phyloP scores from a whole-genome alignment of 2,329 filamentous ascomycete genomes.

The Kalaharituber pfeilii region DNA sequence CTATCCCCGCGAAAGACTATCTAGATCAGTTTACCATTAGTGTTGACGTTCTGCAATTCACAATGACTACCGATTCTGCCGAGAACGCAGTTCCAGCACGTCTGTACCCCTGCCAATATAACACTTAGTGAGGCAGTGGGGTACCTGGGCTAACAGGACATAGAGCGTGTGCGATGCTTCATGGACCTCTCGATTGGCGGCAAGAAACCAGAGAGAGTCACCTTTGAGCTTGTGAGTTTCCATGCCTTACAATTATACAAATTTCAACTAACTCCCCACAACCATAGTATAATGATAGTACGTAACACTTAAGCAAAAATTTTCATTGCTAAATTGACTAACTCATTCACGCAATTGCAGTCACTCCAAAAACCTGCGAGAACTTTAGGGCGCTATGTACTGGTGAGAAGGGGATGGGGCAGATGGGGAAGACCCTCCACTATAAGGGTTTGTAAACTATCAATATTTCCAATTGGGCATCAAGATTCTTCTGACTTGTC shows the following conservation, averaged over 20 bases:
- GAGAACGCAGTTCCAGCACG: slow-evolving; percentile 5
- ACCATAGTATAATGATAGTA: slow-evolving; percentile 34
- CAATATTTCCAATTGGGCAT: slow-evolving; percentile 5
- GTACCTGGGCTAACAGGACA: slow-evolving; percentile 7
- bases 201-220: slow-evolving; percentile 55
- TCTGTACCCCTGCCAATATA: not conserved
- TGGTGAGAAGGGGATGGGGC: slow-evolving; percentile 76
- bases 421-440: slow-evolving; percentile 66
- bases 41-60: no score
- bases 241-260: not conserved
- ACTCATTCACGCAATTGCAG: slow-evolving; percentile 36
- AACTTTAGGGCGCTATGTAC: slow-evolving; percentile 94
- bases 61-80: slow-evolving; percentile 10
- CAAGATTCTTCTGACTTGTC: not conserved
- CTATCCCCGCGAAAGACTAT: no score
- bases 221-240: slow-evolving; percentile 58
- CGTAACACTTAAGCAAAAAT: no score
- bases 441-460: slow-evolving; percentile 47
- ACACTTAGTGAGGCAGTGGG: slow-evolving; percentile 4
- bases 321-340: no score
- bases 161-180: slow-evolving; percentile 47
- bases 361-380: slow-evolving; percentile 87
- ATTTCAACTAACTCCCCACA: not conserved
- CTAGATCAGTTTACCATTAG: no score
- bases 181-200: slow-evolving; percentile 80